Evolutionary conservation across 495 filamentous ascomycete genomes (phyloP), one percentile per base, ranked within the genome.

Genomic region (Penicillium taxi): DNA sequence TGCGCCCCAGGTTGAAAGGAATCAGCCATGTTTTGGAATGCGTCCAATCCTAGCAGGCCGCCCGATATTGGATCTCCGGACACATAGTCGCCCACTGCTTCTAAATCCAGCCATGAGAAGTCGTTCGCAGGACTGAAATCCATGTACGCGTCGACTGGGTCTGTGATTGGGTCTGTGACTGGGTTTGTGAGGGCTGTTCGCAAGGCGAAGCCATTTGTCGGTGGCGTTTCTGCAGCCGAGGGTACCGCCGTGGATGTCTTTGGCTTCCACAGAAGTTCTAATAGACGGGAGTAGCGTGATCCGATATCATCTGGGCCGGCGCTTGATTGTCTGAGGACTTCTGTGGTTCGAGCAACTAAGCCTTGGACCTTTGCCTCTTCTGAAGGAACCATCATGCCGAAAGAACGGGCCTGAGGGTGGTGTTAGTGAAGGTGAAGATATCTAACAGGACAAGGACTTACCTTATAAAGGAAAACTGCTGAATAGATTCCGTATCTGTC

Each of bases 101-200:
- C 64, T 18, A 77, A 53, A 52, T 77, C 70, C 4, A 74, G 60
- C 73, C 73, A 77, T 1, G 70, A 73, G 50, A 77, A 77, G 32
- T 77, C 73, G 25, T 74, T 69, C 2, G 66, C 66, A 6, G 64
- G 68, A 24, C 69, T 69, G 38, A 64, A 67, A 32, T 70, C 56
- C 37, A 68, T 61, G 20, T 70, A 70, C 9, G 43, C 47, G n/a
- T n/a, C n/a, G n/a, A n/a, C n/a, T n/a, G n/a, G n/a, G n/a, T n/a
- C n/a, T n/a, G n/a, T n/a, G n/a, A n/a, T n/a, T 12, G 50, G 44
- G 6, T 64, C 58, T 13, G 59, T 33, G 19, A 62, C 45, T n/a
- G 41, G 56, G 18, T 61, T 54, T 2, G 50, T 12, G 1, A 64
- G 32, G 9, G 55, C 22, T 30, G 38, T 52, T 33, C 57, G 63